Base-by-base conservation (phyloP, 2,329 filamentous ascomycete species). In the Paraphaeosphaeria sporulosa region DNA sequence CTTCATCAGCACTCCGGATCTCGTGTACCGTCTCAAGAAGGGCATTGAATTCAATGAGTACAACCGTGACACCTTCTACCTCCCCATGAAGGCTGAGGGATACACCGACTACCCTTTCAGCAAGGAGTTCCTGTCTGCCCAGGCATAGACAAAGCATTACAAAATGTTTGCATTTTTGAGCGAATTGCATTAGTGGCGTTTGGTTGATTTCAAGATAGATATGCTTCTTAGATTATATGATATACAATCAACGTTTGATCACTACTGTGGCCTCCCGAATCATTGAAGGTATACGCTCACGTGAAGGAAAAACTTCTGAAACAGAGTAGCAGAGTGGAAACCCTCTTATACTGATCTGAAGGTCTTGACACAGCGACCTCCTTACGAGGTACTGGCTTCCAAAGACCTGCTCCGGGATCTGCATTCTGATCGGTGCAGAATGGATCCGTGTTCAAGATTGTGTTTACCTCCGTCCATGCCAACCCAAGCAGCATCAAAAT, bases 1-100 rank as follows among this genome's bases (percentile, higher is more conserved):
- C 57, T 85, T 83, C 61, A 83, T 84, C 62, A 76, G 77, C 43
- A 85, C 78, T 8, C 83, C 83, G 2, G 83, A 85, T 66, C 68
- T 85, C 19, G 77, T 80, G 4, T 84, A 78, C 63, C 73, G 82
- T 36, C 50, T 85, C 32, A 61, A 77, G 64, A 70, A 82, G 57
- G 79, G 79, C 1, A 74, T 85, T 13, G 71, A 76, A 23, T 70
- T 85, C 40, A 76, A 69, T n/a, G 68, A 72, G 46, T 85, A 84
- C 64, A 71, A 85, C 65, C 71, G 82, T 7, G 70, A 75, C 36
- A 79, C 76, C 0, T 85, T 85, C 61, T 85, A 85, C 60, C 63
- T 61, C 1, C 59, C 69, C 1, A 72, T 71, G 64, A 71, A 64
- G n/a, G 65, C 59, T 48, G 66, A 71, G 51, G 80, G 81, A 1